Evolutionary conservation across 2,329 filamentous ascomycete genomes (phyloP).

Genomic region (Parafenestella ontariensis): DNA sequence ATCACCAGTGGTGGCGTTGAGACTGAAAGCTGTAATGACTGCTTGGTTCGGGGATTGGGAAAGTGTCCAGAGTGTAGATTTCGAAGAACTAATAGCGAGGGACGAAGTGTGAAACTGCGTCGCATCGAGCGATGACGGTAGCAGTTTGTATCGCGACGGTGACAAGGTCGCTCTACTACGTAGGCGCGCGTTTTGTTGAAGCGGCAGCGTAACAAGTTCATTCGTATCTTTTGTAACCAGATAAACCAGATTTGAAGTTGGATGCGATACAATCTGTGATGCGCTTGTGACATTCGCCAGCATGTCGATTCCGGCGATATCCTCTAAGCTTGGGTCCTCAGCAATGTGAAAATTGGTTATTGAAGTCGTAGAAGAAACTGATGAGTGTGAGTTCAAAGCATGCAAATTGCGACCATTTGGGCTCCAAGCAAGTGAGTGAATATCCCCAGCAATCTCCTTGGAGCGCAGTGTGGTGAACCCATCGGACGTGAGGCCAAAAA

Average conservation of each 20-base stretch:
- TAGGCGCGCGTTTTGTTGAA: constrained; percentile 1
- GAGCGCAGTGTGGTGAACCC: constrained; percentile 24
- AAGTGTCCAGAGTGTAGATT: constrained; percentile 27
- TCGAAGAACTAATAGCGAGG: constrained; percentile 25
- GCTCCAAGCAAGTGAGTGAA: constrained; percentile 30
- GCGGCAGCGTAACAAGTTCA: constrained; percentile 23
- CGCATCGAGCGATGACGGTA: constrained; percentile 18
- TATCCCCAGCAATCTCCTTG: constrained; percentile 26
- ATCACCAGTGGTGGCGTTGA: constrained; percentile 26
- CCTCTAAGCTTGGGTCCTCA: constrained; percentile 13
- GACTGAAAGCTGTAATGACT: constrained; percentile 22
- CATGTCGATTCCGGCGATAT: constrained; percentile 18
- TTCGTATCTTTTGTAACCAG: constrained; percentile 28
- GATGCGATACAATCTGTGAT: constrained; percentile 29
- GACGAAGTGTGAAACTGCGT: constrained; percentile 19
- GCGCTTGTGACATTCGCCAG: constrained; percentile 25
- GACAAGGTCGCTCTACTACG: background rate
- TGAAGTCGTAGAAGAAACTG: constrained; percentile 13
- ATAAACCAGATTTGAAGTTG: constrained; percentile 19
- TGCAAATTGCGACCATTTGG: constrained; percentile 27
- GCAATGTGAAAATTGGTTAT: constrained; percentile 32
- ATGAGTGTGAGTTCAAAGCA: constrained; percentile 26
- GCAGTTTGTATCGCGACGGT: constrained; percentile 17
- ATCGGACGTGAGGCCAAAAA: constrained; percentile 23
- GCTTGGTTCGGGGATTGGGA: constrained; percentile 23